These are phyloP conservation scores for Orbilia blumenaviensis DNA, from an alignment of 2,329 filamentous ascomycete genomes.

Conservation along the genomic window DNA sequence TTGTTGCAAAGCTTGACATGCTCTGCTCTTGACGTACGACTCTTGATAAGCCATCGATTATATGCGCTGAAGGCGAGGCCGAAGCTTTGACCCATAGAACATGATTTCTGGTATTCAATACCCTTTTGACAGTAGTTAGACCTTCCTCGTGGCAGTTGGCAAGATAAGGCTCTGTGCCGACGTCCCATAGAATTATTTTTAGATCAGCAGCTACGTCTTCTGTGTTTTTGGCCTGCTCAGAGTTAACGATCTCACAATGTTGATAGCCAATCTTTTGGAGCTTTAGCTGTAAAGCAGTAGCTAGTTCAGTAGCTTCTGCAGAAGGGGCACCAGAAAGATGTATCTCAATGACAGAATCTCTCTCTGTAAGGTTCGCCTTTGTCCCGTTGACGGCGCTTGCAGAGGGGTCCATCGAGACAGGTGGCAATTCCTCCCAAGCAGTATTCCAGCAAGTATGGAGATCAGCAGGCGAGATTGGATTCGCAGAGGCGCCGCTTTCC, in stretches of 20 bases:
- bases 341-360: background rate
- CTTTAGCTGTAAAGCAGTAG: background rate
- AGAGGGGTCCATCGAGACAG: background rate
- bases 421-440: background rate
- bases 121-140: background rate
- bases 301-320: background rate
- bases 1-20: conserved; percentile 30
- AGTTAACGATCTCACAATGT: background rate
- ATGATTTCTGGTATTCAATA: background rate
- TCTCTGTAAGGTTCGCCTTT: background rate
- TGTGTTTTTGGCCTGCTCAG: background rate
- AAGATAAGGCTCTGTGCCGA: background rate
- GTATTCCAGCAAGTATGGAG: conserved; percentile 34
- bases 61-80: background rate
- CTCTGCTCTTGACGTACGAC: conserved; percentile 33
- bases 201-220: background rate
- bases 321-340: background rate
- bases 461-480: background rate
- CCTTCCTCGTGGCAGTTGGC: background rate
- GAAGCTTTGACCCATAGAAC: conserved; percentile 34
- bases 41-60: conserved; percentile 31
- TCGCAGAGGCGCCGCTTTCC: background rate
- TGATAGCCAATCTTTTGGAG: background rate
- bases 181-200: conserved; percentile 33
- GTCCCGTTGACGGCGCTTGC: background rate